phyloP scores from a whole-genome alignment of 192 early-diverging fungal genomes.

The Cetraspora pellucida region DNA sequence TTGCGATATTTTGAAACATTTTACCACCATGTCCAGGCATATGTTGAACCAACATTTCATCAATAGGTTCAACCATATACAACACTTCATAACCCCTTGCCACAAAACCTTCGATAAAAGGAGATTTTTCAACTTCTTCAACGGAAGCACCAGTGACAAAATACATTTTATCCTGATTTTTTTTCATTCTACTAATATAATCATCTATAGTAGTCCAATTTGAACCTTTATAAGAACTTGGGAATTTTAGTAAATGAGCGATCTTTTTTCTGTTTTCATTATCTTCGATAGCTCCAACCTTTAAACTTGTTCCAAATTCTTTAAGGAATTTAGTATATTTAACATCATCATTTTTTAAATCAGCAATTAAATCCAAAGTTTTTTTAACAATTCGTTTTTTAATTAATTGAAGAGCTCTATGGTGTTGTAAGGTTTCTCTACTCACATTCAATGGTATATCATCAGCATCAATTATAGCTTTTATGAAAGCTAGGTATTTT shows the following conservation, averaged over 20 bases:
- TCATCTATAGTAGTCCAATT: slow-evolving; percentile 64
- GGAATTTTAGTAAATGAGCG: slow-evolving; percentile 81
- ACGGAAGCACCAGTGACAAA: slow-evolving; percentile 76
- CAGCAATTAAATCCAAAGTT: slow-evolving; percentile 82
- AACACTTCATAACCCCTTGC: slow-evolving; percentile 90
- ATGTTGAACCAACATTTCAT: slow-evolving; percentile 77
- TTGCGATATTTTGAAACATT: slow-evolving; percentile 72
- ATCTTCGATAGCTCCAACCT: slow-evolving; percentile 91
- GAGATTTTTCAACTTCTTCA: slow-evolving; percentile 74
- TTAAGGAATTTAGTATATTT: slow-evolving; percentile 74
- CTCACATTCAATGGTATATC: slow-evolving; percentile 98
- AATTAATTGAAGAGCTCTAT: slow-evolving; percentile 77
- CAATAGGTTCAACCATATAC: slow-evolving; percentile 74
- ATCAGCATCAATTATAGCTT: slow-evolving; percentile 93
- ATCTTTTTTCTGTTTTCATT: slow-evolving; percentile 69
- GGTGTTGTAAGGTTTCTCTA: slow-evolving; percentile 94
- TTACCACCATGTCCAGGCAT: slow-evolving; percentile 77
- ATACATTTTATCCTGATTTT: slow-evolving; percentile 88
- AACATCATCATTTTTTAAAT: slow-evolving; percentile 66
- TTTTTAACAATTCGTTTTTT: slow-evolving; percentile 88
- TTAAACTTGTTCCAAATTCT: slow-evolving; percentile 74
- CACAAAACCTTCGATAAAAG: slow-evolving; percentile 90
- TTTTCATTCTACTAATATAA: slow-evolving; percentile 89
- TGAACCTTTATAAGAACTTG: slow-evolving; percentile 58
- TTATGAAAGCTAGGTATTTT: slow-evolving; percentile 88